Evolutionary conservation across 306 rosid genomes (phyloP).

Genomic region (Ochetophila trinervis): DNA sequence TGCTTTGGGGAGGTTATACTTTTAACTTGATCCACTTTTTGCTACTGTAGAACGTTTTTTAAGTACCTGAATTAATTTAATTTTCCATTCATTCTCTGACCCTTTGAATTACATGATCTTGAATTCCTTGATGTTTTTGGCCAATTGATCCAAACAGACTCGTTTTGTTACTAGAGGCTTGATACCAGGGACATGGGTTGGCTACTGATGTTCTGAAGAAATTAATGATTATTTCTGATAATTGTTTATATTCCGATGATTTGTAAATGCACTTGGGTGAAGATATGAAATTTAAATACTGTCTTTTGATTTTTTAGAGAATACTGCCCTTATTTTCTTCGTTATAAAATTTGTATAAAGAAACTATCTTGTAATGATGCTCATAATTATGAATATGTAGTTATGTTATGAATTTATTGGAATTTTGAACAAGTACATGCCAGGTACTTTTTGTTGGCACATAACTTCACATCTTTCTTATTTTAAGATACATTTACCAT

Average conservation of each 20-base stretch:
- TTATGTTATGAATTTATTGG: too few relatives aligned
- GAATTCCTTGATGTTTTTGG: background rate
- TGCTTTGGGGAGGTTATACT: slow-evolving; percentile 94
- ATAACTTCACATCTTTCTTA: too few relatives aligned
- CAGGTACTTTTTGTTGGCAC: too few relatives aligned
- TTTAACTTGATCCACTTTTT: slow-evolving; percentile 31
- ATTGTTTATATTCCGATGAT: background rate
- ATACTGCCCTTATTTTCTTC: too few relatives aligned
- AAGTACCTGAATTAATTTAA: slow-evolving; percentile 1
- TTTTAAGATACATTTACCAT: too few relatives aligned
- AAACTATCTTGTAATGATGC: too few relatives aligned
- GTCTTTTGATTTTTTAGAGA: too few relatives aligned
- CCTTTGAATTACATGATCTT: background rate
- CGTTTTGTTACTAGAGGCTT: background rate
- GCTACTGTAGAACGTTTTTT: slow-evolving; percentile 14
- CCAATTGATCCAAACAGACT: background rate
- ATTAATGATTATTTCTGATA: background rate
- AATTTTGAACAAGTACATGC: too few relatives aligned
- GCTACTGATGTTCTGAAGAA: background rate
- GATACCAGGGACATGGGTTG: background rate
- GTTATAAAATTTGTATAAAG: too few relatives aligned
- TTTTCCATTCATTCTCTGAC: slow-evolving; percentile 1
- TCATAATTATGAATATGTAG: too few relatives aligned
- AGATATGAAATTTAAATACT: too few relatives aligned
- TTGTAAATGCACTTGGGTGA: background rate